A percentile compares a stretch with the other conserved stretches of the same genome.
Evolutionary conservation across 1,139 yeast genomes (phyloP).

Genomic region (Arxiozyma slooffiae): DNA sequence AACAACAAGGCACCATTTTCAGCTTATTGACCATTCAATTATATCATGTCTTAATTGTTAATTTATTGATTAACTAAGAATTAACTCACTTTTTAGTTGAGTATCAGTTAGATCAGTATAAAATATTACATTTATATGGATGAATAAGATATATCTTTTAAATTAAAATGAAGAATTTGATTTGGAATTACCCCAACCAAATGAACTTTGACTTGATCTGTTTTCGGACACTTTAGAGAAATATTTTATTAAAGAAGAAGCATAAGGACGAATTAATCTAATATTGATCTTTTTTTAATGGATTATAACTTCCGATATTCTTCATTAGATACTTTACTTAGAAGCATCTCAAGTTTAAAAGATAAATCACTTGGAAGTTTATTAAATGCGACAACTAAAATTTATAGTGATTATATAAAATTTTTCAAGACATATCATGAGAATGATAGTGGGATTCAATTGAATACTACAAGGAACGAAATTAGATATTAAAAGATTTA

Average conservation of each 20-base stretch:
- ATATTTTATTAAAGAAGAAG: background rate
- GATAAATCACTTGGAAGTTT: slow-evolving; percentile 19
- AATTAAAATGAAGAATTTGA: slow-evolving; percentile 19
- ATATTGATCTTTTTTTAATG: slow-evolving; percentile 24
- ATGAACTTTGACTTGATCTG: slow-evolving; percentile 23
- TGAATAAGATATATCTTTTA: slow-evolving; percentile 16
- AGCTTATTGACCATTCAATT: too few species aligned
- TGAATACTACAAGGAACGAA: slow-evolving; percentile 19
- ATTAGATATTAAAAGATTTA: slow-evolving; percentile 19
- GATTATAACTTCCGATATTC: slow-evolving; percentile 26
- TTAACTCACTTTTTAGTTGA: background rate
- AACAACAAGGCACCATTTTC: too few species aligned
- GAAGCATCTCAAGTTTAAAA: slow-evolving; percentile 20
- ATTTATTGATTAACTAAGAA: too few species aligned
- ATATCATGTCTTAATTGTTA: too few species aligned
- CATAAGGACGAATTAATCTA: slow-evolving; percentile 11
- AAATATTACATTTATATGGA: background rate
- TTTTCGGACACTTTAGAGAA: slow-evolving; percentile 17
- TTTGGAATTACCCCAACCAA: slow-evolving; percentile 20
- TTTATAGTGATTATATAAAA: slow-evolving; percentile 21
- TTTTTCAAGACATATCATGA: slow-evolving; percentile 21
- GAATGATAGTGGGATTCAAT: slow-evolving; percentile 17
- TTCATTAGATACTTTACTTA: slow-evolving; percentile 23
- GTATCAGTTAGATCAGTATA: background rate
- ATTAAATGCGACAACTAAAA: slow-evolving; percentile 19